Conservation (phyloP, 1,139 yeast genomes). For the Candida pseudoviswanathii region DNA sequence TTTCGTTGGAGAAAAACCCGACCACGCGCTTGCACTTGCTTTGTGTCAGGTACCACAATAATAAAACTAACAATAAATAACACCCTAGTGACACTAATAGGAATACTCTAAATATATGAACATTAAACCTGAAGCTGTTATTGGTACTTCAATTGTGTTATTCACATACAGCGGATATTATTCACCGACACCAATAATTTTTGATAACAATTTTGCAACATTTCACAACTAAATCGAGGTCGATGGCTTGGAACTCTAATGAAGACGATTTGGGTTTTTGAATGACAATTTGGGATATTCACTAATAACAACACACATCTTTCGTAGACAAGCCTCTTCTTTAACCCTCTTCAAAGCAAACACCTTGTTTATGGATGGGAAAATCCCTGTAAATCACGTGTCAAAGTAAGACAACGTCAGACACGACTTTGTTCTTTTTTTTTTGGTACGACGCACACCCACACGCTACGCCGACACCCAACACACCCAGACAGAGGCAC, state of each 20-base stretch:
- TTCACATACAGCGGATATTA: no score
- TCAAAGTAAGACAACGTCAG: background rate
- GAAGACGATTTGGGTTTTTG: no score
- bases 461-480: background rate
- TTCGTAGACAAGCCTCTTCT: no score
- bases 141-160: no score
- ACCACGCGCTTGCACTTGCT: background rate
- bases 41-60: background rate
- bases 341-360: no score
- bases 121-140: no score
- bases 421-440: background rate
- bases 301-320: no score
- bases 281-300: no score
- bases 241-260: no score
- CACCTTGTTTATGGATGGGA: background rate
- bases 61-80: background rate
- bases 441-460: background rate
- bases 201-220: background rate
- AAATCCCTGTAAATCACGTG: background rate
- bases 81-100: background rate
- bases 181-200: no score
- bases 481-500: background rate
- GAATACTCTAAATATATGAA: no score
- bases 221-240: background rate
- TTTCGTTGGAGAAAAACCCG: no score